Evolutionary conservation across 306 rosid genomes (phyloP), one percentile per base, ranked within the genome.

Genomic region (Corylus heterophylla): DNA sequence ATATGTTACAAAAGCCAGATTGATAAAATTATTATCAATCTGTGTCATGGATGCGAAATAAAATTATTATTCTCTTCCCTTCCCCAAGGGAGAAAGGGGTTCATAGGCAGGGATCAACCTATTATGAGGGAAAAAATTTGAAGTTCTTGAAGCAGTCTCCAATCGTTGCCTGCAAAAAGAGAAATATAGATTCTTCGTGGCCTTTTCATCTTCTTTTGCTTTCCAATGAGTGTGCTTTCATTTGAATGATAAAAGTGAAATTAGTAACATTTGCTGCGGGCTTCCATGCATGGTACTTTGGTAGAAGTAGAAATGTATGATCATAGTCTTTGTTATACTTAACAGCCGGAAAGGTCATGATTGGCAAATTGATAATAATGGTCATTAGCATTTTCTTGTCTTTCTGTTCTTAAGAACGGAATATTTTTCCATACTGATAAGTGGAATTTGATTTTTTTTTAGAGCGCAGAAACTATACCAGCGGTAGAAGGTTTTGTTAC

Each of bases 391-490:
- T 78, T 49, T 71, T 69, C 31, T 29, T 54, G 37, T 72, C 50
- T 35, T 77, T 74, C 82, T 72, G n/a, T 9, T 31, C 22, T 47
- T 73, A 67, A 61, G 67, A 67, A 59, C 64, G 54, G 18, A 42
- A 81, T 68, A 45, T 69, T 61, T 39, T 49, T 50, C 68, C 77
- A 63, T 68, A 78, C 29, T 86, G 73, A 86, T 75, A 55, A 77
- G 20, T 76, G 49, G 69, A 49, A 54, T 73, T 76, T 69, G 50
- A 39, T 54, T 74, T 48, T 42, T 9, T 69, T 78, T 44, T 84
- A 96, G 99, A 90, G 74, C 73, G 79, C 89, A 50, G 98, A 96
- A 79, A 55, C 73, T 81, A 82, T 86, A 74, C 98, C 99, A 25
- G 73, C 93, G 0, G 89, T 90, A 76, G 99, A 96, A 88, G 77